Evolutionary conservation across 352 stramenopile species (phyloP).

Genomic region (Phytophthora idaei): DNA sequence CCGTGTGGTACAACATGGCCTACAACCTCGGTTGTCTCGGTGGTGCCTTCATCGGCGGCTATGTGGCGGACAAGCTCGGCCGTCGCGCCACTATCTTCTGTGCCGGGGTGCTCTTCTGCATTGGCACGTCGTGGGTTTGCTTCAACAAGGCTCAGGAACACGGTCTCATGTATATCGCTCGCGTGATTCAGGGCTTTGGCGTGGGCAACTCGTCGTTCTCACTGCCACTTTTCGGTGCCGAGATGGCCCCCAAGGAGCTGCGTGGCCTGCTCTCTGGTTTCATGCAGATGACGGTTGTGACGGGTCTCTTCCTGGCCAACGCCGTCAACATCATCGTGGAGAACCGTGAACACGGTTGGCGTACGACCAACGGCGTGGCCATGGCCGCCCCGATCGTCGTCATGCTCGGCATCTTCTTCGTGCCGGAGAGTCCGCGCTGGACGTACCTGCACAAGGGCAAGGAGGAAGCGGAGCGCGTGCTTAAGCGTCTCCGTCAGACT

Average conservation of each 20-base stretch:
- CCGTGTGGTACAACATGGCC: slow-evolving; percentile 60
- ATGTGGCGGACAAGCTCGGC: slow-evolving; percentile 48
- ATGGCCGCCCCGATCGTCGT: slow-evolving; percentile 52
- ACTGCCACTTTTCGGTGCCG: slow-evolving; percentile 55
- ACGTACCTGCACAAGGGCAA: slow-evolving; percentile 48
- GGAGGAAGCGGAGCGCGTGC: too few species aligned
- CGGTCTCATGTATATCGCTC: slow-evolving; percentile 22
- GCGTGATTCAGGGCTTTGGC: slow-evolving; percentile 49
- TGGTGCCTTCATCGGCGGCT: slow-evolving; percentile 43
- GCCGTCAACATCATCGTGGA: slow-evolving; percentile 49
- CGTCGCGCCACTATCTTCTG: slow-evolving; percentile 50
- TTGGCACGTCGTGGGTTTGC: slow-evolving; percentile 49
- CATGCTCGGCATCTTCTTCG: slow-evolving; percentile 57
- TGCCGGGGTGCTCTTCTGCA: slow-evolving; percentile 44
- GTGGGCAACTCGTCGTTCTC: slow-evolving; percentile 63
- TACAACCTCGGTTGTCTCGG: slow-evolving; percentile 61
- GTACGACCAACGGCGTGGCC: slow-evolving; percentile 49
- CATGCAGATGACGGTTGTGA: slow-evolving; percentile 69
- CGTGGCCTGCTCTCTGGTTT: slow-evolving; percentile 65
- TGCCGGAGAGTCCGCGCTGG: slow-evolving; percentile 48
- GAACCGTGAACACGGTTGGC: slow-evolving; percentile 41
- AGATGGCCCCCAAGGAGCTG: slow-evolving; percentile 69
- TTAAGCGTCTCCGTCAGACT: slow-evolving; percentile 44
- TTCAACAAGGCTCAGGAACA: slow-evolving; percentile 29
- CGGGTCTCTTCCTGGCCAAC: slow-evolving; percentile 50